Base-by-base conservation (phyloP, 805 yeast species). In the Starmerella bombi region DNA sequence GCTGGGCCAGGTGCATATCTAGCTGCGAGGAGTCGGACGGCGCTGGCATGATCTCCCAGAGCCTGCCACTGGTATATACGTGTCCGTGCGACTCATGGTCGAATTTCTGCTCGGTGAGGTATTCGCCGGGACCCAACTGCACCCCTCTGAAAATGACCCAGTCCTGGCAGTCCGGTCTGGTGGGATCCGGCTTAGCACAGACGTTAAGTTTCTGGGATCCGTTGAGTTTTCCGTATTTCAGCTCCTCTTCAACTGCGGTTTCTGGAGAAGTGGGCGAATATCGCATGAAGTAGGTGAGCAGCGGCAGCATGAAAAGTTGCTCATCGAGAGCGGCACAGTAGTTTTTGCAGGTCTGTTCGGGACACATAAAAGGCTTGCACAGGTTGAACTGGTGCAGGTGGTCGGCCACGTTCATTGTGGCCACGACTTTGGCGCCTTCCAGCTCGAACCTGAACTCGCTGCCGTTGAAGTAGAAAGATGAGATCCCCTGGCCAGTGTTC, bases 1-100 rank as follows among this genome's bases (percentile, higher is more conserved):
- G 32, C 19, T 45, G 48, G 4, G 50, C 50, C 12, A 46, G 37
- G 25, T 46, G 48, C 46, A 46, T 45, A 30, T 47, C 50, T 16
- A 47, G 35, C 16, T 45, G 50, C 16, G 50, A 44, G 7, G 50
- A 46, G 25, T 47, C 49, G 3, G 40, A 30, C 7, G 49, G 50
- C 16, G 38, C 38, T 3, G 50, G 50, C 42, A 45, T 29, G 12
- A 47, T 25, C 25, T 47, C 50, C 44, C 43, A 47, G 15, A 19
- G 21, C n/a, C 20, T 15, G 5, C 31, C 40, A 19, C 34, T 29
- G 10, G 28, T 19, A 5, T 18, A 10, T 14, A 42, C 37, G 15
- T 34, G 34, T 14, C 50, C 50, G 10, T 38, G 21, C 4, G 27
- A 5, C 6, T 32, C 27, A 3, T 20, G 19, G 12, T 18, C n/a